phyloP scores from a whole-genome alignment of 805 yeast genomes.

The Saccharomycopsis oosterbeekiorum region DNA sequence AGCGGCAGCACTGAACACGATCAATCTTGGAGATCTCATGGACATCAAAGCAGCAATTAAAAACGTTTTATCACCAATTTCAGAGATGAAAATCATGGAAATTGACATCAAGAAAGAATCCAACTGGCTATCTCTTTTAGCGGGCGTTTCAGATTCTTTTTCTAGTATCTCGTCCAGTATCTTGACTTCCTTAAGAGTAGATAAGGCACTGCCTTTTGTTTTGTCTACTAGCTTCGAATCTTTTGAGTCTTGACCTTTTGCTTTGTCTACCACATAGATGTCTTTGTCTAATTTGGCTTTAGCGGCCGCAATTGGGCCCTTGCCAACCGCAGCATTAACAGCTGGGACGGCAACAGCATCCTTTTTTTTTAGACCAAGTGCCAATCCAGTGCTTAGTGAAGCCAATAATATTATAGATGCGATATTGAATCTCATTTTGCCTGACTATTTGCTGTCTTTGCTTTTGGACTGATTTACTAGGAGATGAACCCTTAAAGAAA shows the following conservation, averaged over 20 bases:
- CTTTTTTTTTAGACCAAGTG: no score
- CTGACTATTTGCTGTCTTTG: no score
- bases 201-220: background rate
- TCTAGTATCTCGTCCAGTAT: background rate
- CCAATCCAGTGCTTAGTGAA: no score
- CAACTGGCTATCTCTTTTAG: slow-evolving; percentile 15
- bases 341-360: no score
- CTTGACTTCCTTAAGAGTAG: background rate
- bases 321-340: no score
- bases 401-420: no score
- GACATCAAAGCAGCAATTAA: slow-evolving; percentile 97
- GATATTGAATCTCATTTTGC: no score
- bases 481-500: no score
- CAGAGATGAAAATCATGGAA: slow-evolving; percentile 90
- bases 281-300: no score
- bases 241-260: background rate
- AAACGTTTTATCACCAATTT: slow-evolving; percentile 95
- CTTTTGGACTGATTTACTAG: no score
- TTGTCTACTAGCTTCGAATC: background rate
- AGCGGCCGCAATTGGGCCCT: no score
- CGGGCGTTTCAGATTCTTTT: background rate
- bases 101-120: slow-evolving; percentile 69
- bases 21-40: slow-evolving; percentile 75
- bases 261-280: background rate
- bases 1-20: slow-evolving; percentile 86